Percentiles rank a stretch among this genome's conserved stretches.
These are phyloP conservation scores for Starmerella sp. DNA, from an alignment of 805 yeast species.

Conservation along the genomic window DNA sequence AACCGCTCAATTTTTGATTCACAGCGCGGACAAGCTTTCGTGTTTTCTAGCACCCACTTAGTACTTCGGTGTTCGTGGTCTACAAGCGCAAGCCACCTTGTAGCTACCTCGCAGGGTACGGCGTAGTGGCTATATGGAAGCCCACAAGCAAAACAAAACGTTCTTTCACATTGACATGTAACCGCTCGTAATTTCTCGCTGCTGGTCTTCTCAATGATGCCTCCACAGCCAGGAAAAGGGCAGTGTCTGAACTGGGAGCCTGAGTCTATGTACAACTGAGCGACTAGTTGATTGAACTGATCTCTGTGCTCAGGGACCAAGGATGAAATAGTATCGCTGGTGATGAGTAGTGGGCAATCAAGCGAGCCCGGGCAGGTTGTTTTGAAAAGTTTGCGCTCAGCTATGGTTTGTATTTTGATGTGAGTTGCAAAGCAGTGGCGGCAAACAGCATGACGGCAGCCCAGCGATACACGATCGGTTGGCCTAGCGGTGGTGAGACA, in stretches of 20 bases:
- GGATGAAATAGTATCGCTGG: slow-evolving; percentile 22
- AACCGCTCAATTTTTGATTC: slow-evolving; percentile 70
- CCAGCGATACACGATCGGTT: slow-evolving; percentile 26
- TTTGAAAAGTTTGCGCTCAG: slow-evolving; percentile 27
- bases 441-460: slow-evolving; percentile 68
- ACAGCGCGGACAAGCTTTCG: slow-evolving; percentile 82
- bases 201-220: slow-evolving; percentile 37
- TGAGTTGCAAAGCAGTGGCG: slow-evolving; percentile 55
- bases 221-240: slow-evolving; percentile 19
- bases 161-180: slow-evolving; percentile 51
- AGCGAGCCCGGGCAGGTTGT: slow-evolving; percentile 58
- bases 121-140: slow-evolving; percentile 70
- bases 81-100: slow-evolving; percentile 66
- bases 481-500: neutral
- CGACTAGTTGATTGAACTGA: slow-evolving; percentile 1
- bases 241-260: slow-evolving; percentile 10
- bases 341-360: slow-evolving; percentile 35
- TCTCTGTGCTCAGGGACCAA: neutral
- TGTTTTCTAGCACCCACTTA: slow-evolving; percentile 75
- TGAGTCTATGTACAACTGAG: slow-evolving; percentile 7
- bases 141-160: slow-evolving; percentile 65
- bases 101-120: slow-evolving; percentile 60
- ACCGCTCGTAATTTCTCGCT: slow-evolving; percentile 39
- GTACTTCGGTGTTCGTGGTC: slow-evolving; percentile 79
- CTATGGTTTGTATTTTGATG: slow-evolving; percentile 35